These are phyloP conservation scores for Vigna angularis DNA, from an alignment of 306 rosid genomes.

Conservation along the genomic window DNA sequence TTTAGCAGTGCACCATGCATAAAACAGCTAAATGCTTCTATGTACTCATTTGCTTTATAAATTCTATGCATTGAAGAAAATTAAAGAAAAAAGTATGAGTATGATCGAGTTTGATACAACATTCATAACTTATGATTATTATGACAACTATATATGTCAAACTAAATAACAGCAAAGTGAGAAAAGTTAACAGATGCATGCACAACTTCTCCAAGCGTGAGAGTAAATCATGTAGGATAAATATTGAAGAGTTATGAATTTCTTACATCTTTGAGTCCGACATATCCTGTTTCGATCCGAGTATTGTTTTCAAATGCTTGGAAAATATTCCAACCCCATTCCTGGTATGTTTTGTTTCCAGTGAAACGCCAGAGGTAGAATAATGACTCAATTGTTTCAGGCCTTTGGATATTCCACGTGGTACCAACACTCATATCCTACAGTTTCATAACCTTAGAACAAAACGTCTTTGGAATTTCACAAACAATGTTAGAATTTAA, in stretches of 20 bases:
- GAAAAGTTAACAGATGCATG: conserved; percentile 18
- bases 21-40: too few species aligned
- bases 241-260: conserved; percentile 38
- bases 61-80: conserved; percentile 6
- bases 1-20: conserved; percentile 25
- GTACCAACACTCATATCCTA: conserved; percentile 97
- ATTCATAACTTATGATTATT: background rate
- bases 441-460: conserved; percentile 43
- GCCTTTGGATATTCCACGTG: conserved; percentile 95
- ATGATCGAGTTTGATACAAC: conserved; percentile 5
- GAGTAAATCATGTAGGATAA: background rate
- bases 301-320: conserved; percentile 94
- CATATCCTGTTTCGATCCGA: conserved; percentile 86
- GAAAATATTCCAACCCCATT: conserved; percentile 99
- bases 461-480: conserved; percentile 24
- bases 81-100: background rate
- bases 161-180: conserved; percentile 16
- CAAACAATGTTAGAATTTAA: conserved; percentile 26
- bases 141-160: background rate
- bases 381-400: conserved; percentile 93
- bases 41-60: too few species aligned
- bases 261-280: conserved; percentile 93
- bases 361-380: conserved; percentile 96
- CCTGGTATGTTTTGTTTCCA: conserved; percentile 92
- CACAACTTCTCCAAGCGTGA: conserved; percentile 34